phyloP scores from a whole-genome alignment of 2,329 filamentous ascomycete species.

The Neofusicoccum umdonicola region DNA sequence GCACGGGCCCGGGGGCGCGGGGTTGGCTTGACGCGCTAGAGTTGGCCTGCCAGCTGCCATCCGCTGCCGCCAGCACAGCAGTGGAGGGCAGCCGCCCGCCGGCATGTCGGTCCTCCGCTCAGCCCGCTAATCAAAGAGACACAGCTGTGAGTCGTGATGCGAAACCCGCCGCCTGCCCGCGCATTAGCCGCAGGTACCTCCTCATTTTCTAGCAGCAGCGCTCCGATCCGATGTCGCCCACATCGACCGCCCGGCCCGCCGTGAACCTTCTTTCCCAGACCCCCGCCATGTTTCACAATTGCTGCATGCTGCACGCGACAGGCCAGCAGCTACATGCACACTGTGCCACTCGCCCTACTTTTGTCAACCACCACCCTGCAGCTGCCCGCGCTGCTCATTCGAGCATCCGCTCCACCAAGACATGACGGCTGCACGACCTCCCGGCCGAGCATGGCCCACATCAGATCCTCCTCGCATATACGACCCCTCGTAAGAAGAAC shows the following conservation, averaged over 20 bases:
- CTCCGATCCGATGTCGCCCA: too few relatives aligned
- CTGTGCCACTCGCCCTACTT: background rate
- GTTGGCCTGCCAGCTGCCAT: too few relatives aligned
- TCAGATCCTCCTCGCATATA: background rate
- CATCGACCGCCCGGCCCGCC: too few relatives aligned
- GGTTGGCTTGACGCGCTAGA: background rate
- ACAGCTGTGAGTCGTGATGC: background rate
- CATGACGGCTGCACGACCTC: background rate
- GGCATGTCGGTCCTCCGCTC: background rate
- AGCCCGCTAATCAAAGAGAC: background rate
- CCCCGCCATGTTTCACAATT: background rate
- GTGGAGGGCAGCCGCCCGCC: too few relatives aligned
- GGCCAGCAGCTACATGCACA: background rate
- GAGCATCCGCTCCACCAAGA: background rate
- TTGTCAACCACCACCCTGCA: background rate
- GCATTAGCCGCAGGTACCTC: too few relatives aligned
- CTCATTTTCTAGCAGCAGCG: too few relatives aligned
- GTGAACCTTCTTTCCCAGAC: too few relatives aligned
- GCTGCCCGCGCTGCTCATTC: background rate
- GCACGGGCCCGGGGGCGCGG: conserved; percentile 8
- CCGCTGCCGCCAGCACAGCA: too few relatives aligned
- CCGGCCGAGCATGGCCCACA: background rate
- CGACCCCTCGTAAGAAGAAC: background rate
- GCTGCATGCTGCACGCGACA: background rate
- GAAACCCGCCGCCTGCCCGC: too few relatives aligned